Evolutionary conservation across 2,329 filamentous ascomycete genomes (phyloP).

Genomic region (Didymella pinodella): DNA sequence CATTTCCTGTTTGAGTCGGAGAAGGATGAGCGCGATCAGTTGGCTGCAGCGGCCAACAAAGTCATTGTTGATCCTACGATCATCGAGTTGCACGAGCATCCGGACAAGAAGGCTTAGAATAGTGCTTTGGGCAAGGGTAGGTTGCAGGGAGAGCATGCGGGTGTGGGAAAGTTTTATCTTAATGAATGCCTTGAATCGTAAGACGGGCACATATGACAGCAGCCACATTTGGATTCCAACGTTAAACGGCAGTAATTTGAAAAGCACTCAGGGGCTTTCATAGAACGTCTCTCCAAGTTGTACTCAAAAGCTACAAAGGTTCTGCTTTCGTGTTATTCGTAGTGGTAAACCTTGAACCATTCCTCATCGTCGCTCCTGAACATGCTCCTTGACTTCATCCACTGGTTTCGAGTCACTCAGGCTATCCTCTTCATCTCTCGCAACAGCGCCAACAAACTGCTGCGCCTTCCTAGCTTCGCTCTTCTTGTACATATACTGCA

Average conservation of each 20-base stretch:
- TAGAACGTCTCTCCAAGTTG: too few relatives aligned
- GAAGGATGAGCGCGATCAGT: slow-evolving; percentile 30
- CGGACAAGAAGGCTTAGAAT: slow-evolving; percentile 36
- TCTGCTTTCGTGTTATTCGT: too few relatives aligned
- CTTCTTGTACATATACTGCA: slow-evolving; percentile 49
- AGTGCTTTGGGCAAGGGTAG: too few relatives aligned
- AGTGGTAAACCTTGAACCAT: not conserved
- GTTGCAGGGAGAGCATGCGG: too few relatives aligned
- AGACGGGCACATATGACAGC: too few relatives aligned
- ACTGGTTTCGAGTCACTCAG: slow-evolving; percentile 14
- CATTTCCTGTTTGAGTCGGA: slow-evolving; percentile 47
- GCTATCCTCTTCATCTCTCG: slow-evolving; percentile 41
- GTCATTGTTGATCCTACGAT: slow-evolving; percentile 28
- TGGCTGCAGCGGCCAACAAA: slow-evolving; percentile 36
- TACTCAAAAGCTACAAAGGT: too few relatives aligned
- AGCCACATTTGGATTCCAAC: too few relatives aligned
- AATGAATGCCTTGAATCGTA: too few relatives aligned
- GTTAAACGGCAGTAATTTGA: too few relatives aligned
- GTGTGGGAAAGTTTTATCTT: too few relatives aligned
- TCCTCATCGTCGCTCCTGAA: slow-evolving; percentile 4
- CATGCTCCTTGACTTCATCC: slow-evolving; percentile 11
- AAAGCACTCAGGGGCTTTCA: too few relatives aligned
- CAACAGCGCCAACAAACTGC: slow-evolving; percentile 18
- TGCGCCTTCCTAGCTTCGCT: slow-evolving; percentile 38
- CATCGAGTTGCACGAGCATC: slow-evolving; percentile 34